Evolutionary conservation across 2,329 filamentous ascomycete species (phyloP).

Genomic region (Setomelanomma holmii): DNA sequence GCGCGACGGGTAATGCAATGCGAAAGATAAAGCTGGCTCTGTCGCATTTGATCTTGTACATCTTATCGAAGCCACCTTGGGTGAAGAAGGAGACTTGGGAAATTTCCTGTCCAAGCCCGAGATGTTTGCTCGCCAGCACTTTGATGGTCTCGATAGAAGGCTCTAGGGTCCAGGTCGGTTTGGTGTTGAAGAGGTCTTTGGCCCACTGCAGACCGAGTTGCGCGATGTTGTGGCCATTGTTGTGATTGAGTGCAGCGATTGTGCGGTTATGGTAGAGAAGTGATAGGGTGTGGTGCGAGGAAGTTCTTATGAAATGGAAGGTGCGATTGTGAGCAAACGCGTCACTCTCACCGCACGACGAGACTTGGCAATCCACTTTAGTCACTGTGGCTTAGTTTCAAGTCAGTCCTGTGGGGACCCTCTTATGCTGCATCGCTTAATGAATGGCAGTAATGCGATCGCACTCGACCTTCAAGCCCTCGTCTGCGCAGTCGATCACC

Average conservation of each 20-base stretch:
- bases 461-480: too few species aligned
- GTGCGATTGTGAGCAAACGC: background rate
- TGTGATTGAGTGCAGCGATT: background rate
- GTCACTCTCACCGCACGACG: background rate
- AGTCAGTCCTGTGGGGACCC: too few species aligned
- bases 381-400: too few species aligned
- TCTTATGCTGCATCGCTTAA: background rate
- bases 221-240: background rate
- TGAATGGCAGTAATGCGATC: too few species aligned
- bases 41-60: conserved; percentile 12
- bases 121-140: conserved; percentile 1
- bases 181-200: background rate
- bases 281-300: background rate
- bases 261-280: background rate
- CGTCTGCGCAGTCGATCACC: too few species aligned
- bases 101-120: background rate
- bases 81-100: conserved; percentile 11
- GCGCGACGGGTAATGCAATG: conserved; percentile 24
- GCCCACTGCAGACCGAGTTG: background rate
- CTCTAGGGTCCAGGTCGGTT: conserved; percentile 1
- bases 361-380: background rate
- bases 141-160: conserved; percentile 9
- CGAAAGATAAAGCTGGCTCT: conserved; percentile 34
- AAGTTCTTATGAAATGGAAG: background rate
- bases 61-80: conserved; percentile 18